phyloP scores from a whole-genome alignment of 192 early-diverging fungal genomes.

The Podila minutissima region DNA sequence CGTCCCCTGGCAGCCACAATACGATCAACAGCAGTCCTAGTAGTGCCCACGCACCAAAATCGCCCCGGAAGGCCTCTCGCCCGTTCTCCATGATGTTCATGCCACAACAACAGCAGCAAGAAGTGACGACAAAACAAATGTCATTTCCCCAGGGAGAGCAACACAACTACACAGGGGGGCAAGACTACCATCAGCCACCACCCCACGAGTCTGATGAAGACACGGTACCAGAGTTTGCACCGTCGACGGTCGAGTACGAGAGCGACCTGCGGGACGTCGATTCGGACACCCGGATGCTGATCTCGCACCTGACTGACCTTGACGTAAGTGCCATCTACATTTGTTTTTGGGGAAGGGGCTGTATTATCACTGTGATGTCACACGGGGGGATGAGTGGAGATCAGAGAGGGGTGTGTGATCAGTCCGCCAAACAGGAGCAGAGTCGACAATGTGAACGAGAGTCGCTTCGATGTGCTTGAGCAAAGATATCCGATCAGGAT shows the following conservation, averaged over 20 bases:
- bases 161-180: not conserved
- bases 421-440: no score
- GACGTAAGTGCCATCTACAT: constrained; percentile 33
- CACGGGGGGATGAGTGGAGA: not conserved
- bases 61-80: constrained; percentile 23
- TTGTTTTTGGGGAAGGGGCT: not conserved
- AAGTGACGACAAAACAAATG: constrained; percentile 17
- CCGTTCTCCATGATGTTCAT: constrained; percentile 54
- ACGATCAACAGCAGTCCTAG: constrained; percentile 6
- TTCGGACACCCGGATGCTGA: constrained; percentile 37
- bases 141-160: constrained; percentile 12
- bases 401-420: not conserved
- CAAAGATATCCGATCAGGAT: no score
- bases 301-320: constrained; percentile 50
- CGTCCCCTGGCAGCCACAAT: not conserved
- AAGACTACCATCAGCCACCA: not conserved
- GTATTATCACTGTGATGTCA: not conserved
- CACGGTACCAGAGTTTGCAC: constrained; percentile 16
- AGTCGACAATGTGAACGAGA: no score
- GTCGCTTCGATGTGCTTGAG: no score
- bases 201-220: constrained; percentile 48
- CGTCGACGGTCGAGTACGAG: constrained; percentile 24
- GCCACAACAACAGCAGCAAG: constrained; percentile 42
- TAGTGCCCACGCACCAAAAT: constrained; percentile 10
- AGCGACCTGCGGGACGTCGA: constrained; percentile 34